These are phyloP conservation scores for Solanum etuberosum DNA, from an alignment of 257 asterid genomes.

Conservation along the genomic window DNA sequence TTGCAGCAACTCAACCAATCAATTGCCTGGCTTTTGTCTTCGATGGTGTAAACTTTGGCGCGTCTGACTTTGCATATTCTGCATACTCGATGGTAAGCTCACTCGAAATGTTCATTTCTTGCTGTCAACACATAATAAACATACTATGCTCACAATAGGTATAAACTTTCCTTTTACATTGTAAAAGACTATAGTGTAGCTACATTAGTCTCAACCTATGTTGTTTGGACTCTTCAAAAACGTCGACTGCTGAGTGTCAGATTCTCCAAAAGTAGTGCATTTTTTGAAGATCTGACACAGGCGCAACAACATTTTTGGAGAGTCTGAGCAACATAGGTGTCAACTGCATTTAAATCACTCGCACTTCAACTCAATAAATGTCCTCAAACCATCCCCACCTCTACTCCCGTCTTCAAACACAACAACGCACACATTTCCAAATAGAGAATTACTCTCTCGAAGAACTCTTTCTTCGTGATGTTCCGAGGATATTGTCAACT, in stretches of 20 bases:
- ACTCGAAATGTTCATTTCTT: background rate
- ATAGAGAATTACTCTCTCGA: background rate
- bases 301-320: background rate
- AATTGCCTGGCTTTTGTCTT: conserved; percentile 67
- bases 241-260: background rate
- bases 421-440: background rate
- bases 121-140: background rate
- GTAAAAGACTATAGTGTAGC: background rate
- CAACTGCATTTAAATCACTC: background rate
- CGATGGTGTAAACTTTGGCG: conserved; percentile 70
- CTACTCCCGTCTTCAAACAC: background rate
- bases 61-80: conserved; percentile 59
- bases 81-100: conserved; percentile 50
- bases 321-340: background rate
- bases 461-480: background rate
- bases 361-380: background rate
- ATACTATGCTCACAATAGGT: background rate
- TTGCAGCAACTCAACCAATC: conserved; percentile 70
- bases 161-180: background rate
- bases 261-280: background rate
- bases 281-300: background rate
- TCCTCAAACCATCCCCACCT: background rate
- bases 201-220: background rate
- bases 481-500: background rate
- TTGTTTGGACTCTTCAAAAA: background rate